Conservation (phyloP, 179 eudicot genomes). For the Patellifolia procumbens region DNA sequence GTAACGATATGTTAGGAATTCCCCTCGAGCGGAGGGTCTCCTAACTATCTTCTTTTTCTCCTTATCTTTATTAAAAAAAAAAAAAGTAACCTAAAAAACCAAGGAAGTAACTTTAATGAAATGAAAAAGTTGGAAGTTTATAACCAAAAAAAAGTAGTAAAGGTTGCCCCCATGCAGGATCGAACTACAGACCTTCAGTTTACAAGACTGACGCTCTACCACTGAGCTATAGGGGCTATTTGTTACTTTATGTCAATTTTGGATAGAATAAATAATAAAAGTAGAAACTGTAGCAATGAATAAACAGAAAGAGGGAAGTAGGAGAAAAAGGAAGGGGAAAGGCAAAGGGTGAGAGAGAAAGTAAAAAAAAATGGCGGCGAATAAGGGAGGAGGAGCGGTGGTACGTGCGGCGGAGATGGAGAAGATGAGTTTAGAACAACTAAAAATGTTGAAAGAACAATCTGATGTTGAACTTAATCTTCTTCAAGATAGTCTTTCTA, state of each 20-base stretch:
- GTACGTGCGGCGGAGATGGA: conserved; percentile 60
- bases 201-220: conserved; percentile 99
- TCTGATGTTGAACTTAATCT: conserved; percentile 75
- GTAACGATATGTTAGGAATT: too few species aligned
- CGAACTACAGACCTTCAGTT: conserved; percentile 98
- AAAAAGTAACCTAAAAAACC: too few species aligned
- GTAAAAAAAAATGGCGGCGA: conserved; percentile 21
- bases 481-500: conserved; percentile 85
- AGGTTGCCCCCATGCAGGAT: conserved; percentile 92
- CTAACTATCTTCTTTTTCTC: too few species aligned
- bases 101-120: too few species aligned
- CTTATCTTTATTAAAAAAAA: too few species aligned
- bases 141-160: not conserved
- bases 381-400: conserved; percentile 13
- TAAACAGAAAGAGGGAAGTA: not conserved
- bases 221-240: conserved; percentile 87
- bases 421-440: conserved; percentile 76
- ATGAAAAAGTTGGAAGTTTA: too few species aligned
- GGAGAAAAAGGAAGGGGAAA: not conserved
- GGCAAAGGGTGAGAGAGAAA: not conserved
- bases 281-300: too few species aligned
- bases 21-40: too few species aligned
- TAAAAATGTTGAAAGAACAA: conserved; percentile 76
- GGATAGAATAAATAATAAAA: too few species aligned
- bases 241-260: not conserved